Base-by-base conservation (phyloP, 768 basidiomycete genomes). In the Serendipita sp. region DNA sequence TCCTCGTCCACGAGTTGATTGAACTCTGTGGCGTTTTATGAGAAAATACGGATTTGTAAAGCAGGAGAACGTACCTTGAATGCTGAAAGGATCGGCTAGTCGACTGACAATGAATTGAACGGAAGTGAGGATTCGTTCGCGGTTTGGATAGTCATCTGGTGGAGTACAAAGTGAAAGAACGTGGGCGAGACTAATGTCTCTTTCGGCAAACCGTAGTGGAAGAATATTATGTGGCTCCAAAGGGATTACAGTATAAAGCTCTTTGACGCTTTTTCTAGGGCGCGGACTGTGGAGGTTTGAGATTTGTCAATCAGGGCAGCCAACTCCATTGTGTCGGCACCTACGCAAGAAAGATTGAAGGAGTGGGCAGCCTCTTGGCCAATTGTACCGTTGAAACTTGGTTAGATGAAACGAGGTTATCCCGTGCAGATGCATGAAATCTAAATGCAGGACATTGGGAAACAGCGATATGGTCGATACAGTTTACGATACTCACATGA, bases 271-370 rank as follows among this genome's bases (percentile, higher is more conserved):
- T 26, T n/a, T 22, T 28, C 53, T 58, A 13, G 53, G 26, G 4
- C 30, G 11, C 4, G 53, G 53, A 11, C 53, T 58, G 30, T 28
- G 9, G 45, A 1, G 5, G 14, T 38, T 38, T 38, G 38, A n/a
- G n/a, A n/a, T n/a, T n/a, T 20, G 7, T 5, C 9, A n/a, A 48
- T 48, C 9, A 48, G 45, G 9, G 45, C 9, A n/a, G 5, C n/a
- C n/a, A 48, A 5, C 7, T 5, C n/a, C n/a, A 48, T 26, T n/a
- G 11, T 31, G 11, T n/a, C 17, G 53, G n/a, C 4, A 33, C 53
- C 28, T n/a, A 58, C 53, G 53, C 24, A 58, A 58, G 53, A 58
- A 58, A 58, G 30, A 58, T 34, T 4, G 53, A 58, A 24, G 53
- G 53, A 24, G 26, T 26, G 31, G 53, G 33, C 17, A 58, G 53